These are phyloP conservation scores for Limonium bicolor DNA, from an alignment of 148 eudicot genomes.

Conservation along the genomic window DNA sequence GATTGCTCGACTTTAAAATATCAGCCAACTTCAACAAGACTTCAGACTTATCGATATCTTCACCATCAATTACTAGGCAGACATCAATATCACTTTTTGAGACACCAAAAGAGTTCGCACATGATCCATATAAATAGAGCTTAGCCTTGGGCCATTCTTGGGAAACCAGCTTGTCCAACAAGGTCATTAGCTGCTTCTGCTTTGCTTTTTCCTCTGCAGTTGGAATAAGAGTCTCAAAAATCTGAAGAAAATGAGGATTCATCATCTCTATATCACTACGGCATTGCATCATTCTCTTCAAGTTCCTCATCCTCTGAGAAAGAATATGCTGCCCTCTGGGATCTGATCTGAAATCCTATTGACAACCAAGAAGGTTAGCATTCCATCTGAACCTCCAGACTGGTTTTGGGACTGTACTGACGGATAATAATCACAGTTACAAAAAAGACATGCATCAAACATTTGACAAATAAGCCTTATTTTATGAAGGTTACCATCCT, in stretches of 20 bases:
- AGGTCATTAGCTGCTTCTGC: constrained; percentile 53
- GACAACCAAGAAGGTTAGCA: constrained; percentile 10
- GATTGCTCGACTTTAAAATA: constrained; percentile 55
- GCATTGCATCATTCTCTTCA: constrained; percentile 33
- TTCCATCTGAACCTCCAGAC: too few species aligned
- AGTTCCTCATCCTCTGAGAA: constrained; percentile 47
- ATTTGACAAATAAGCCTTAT: too few species aligned
- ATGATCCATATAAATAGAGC: constrained; percentile 75
- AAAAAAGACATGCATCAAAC: too few species aligned
- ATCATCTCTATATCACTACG: constrained; percentile 50
- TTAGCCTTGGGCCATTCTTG: constrained; percentile 87
- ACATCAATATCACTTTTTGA: constrained; percentile 92
- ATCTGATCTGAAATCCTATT: constrained; percentile 84
- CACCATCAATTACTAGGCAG: constrained; percentile 58
- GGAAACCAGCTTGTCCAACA: constrained; percentile 60
- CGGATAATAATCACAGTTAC: background rate
- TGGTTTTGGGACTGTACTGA: too few species aligned
- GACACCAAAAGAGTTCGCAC: constrained; percentile 90
- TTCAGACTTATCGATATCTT: constrained; percentile 47
- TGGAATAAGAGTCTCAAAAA: constrained; percentile 66
- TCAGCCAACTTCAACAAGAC: constrained; percentile 78
- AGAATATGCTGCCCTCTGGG: constrained; percentile 62
- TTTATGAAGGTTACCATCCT: too few species aligned
- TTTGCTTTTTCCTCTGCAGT: constrained; percentile 74
- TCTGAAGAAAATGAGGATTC: constrained; percentile 37